Evolutionary conservation across 768 basidiomycete genomes (phyloP), one percentile per base, ranked within the genome.

Genomic region (Cystofilobasidium bisporidii): DNA sequence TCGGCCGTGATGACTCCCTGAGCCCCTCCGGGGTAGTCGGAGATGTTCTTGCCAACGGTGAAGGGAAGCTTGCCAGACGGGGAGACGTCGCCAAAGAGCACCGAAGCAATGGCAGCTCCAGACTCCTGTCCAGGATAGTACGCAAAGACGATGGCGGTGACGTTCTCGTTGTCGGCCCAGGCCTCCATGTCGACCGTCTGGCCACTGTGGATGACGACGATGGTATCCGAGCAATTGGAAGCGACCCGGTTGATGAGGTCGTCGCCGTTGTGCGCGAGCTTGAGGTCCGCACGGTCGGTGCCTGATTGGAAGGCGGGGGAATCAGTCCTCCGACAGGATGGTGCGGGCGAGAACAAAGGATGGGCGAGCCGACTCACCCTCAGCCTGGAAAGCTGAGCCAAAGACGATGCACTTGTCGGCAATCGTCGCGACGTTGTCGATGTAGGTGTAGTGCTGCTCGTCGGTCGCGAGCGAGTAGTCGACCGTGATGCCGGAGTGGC

Each of bases 11-110:
- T 43, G 58, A 66, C 58, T 24, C 53, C n/a, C 43, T 63, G 26
- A 11, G 26, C 9, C 4, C 58, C 65, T 30, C 45, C 82, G 15
- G 83, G 73, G 73, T 87, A 88, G 73, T 88, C 87, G 12, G 76
- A 72, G 4, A 75, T 58, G 28, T 78, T 73, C 77, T 88, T 85
- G 6, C 84, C 86, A 72, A 92, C 86, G 12, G 87, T 89, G 74
- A 86, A 89, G 0, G 87, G 86, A 22, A 89, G 76, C 41, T 83
- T 79, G 9, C 84, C 87, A 28, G 83, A 83, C 0, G 91, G 91
- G 73, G 89, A 91, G 76, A 81, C 84, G 32, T 77, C 78, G 3
- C 87, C 88, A 70, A 85, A 89, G 0, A 89, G 77, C 3, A 90
- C 81, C 71, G 88, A 87, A 2, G 81, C 81, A n/a, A 89, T 80